A percentile compares a stretch with the other conserved stretches of the same genome.
Conservation (phyloP, 495 filamentous ascomycete species). For the Podospora anserina region DNA sequence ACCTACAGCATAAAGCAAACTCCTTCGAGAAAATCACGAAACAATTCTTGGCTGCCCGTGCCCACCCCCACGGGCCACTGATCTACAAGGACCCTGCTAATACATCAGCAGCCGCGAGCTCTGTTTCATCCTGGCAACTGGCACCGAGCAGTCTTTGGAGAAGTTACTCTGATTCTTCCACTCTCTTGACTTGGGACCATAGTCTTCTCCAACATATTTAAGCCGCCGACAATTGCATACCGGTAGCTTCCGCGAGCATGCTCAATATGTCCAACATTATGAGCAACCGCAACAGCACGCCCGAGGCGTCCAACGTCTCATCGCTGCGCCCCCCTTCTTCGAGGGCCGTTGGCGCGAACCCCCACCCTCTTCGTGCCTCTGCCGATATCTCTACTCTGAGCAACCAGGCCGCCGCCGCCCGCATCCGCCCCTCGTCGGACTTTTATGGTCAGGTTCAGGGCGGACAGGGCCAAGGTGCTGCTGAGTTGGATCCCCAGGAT, state of each 20-base stretch:
- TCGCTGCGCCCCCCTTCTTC: conserved; percentile 87
- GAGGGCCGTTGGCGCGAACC: conserved; percentile 67
- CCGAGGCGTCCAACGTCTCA: conserved; percentile 77
- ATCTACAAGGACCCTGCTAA: conserved; percentile 30
- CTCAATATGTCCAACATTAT: conserved; percentile 65
- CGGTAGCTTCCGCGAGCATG: conserved; percentile 34
- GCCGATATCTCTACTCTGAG: conserved; percentile 93
- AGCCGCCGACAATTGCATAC: conserved; percentile 6
- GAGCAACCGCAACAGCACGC: conserved; percentile 96
- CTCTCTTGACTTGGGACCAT: conserved; percentile 12
- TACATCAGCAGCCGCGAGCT: conserved; percentile 28
- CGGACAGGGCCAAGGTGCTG: conserved; percentile 55
- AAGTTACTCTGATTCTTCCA: conserved; percentile 19
- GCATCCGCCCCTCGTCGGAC: conserved; percentile 92
- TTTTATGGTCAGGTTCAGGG: conserved; percentile 77
- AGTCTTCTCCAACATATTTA: conserved; percentile 21
- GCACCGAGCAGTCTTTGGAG: conserved; percentile 21
- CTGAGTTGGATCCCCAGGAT: conserved; percentile 77
- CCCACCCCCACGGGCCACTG: conserved; percentile 28
- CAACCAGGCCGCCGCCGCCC: conserved; percentile 67
- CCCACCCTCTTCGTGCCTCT: conserved; percentile 85
- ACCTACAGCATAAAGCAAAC: conserved; percentile 22
- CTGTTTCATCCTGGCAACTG: conserved; percentile 36
- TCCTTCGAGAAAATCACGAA: conserved; percentile 29
- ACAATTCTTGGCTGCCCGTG: conserved; percentile 16